Evolutionary conservation across 2,329 filamentous ascomycete species (phyloP).

Genomic region (Botryosphaeria dothidea): DNA sequence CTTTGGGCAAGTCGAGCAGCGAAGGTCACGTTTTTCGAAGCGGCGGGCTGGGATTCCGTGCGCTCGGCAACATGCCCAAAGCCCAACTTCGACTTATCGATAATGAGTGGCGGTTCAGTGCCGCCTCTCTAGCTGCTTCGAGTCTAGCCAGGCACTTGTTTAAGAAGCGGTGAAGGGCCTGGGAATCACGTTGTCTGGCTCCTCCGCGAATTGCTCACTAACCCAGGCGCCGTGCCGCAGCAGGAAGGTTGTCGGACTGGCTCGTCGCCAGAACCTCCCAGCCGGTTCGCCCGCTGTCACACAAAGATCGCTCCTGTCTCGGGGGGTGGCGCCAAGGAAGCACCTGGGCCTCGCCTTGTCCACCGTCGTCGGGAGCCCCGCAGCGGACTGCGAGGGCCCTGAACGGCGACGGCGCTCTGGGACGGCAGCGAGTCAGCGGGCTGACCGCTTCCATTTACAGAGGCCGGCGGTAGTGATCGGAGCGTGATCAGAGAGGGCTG

Average conservation of each 20-base stretch:
- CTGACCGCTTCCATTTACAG: constrained; percentile 12
- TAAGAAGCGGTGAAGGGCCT: constrained; percentile 10
- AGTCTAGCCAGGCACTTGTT: constrained; percentile 19
- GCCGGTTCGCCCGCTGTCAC: constrained; percentile 6
- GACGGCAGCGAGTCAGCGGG: constrained; percentile 6
- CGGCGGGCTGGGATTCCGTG: neutral
- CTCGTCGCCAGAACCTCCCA: neutral
- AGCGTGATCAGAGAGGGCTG: constrained; percentile 15
- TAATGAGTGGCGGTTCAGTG: neutral
- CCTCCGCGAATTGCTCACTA: neutral
- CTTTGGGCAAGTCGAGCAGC: constrained; percentile 10
- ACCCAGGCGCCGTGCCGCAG: constrained; percentile 3
- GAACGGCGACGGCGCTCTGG: neutral
- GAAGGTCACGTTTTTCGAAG: constrained; percentile 12
- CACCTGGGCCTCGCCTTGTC: neutral
- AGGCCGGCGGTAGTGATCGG: constrained; percentile 3
- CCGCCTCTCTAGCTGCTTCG: constrained; percentile 5
- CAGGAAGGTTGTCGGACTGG: constrained; percentile 2
- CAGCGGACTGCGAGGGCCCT: neutral
- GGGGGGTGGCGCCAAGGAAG: constrained; percentile 1
- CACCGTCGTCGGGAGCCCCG: constrained; percentile 10
- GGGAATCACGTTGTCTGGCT: constrained; percentile 5
- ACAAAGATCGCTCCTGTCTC: constrained; percentile 13
- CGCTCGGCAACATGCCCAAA: neutral
- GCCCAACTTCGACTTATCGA: constrained; percentile 11